A percentile compares a stretch with the other conserved stretches of the same genome.
Conservation (phyloP, 495 filamentous ascomycete genomes). For the Pseudevernia furfuracea region DNA sequence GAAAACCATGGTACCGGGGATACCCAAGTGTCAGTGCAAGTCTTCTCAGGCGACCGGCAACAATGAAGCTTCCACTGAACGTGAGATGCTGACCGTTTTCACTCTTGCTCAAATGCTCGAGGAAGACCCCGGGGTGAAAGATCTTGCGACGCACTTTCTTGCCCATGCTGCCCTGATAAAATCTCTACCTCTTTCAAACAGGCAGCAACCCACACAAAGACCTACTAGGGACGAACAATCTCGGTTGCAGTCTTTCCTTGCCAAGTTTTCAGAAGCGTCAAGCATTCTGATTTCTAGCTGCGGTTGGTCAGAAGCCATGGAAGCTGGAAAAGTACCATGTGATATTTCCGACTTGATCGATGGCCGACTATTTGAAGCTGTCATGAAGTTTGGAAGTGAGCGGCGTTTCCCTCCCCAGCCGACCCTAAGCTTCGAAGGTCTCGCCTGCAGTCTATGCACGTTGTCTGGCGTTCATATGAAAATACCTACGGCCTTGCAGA, state of each 20-base stretch:
- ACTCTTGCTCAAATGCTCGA: constrained; percentile 12
- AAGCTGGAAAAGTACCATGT: constrained; percentile 27
- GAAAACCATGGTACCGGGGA: too few relatives aligned
- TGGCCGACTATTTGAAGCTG: constrained; percentile 47
- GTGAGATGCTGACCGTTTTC: constrained; percentile 7
- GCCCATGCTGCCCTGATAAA: constrained; percentile 16
- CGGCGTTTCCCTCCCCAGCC: background rate
- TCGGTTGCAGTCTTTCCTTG: constrained; percentile 14
- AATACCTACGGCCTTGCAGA: background rate
- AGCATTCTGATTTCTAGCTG: constrained; percentile 2
- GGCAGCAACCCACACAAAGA: background rate
- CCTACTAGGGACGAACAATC: background rate
- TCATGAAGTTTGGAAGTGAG: background rate
- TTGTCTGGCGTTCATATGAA: constrained; percentile 9
- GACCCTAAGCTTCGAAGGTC: background rate
- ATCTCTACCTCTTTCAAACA: constrained; percentile 9
- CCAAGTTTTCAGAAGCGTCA: constrained; percentile 6
- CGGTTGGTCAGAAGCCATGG: constrained; percentile 20
- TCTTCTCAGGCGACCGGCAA: background rate
- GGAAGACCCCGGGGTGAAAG: background rate
- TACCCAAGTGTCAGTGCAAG: constrained; percentile 7
- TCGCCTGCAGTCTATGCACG: constrained; percentile 8
- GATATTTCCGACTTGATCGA: constrained; percentile 60
- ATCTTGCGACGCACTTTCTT: constrained; percentile 6
- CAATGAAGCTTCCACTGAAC: constrained; percentile 11